A percentile compares a stretch with the other conserved stretches of the same genome.
These are phyloP conservation scores for Trichophyton benhamiae DNA, from an alignment of 2,329 filamentous ascomycete genomes.

Conservation along the genomic window DNA sequence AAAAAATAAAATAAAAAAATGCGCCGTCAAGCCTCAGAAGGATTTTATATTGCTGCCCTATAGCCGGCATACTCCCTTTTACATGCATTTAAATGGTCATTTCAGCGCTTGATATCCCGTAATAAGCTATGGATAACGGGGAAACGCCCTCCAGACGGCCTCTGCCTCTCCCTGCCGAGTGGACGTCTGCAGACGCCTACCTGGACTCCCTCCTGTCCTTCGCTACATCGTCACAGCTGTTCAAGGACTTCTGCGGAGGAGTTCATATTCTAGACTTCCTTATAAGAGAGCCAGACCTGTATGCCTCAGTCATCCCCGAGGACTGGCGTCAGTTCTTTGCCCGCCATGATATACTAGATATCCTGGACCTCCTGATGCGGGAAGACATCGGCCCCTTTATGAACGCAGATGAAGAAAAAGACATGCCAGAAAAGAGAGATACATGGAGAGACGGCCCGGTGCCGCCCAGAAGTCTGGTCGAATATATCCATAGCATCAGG, in stretches of 20 bases:
- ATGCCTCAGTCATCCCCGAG: conserved; percentile 59
- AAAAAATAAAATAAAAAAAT: too few relatives aligned
- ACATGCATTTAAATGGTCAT: background rate
- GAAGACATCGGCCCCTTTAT: conserved; percentile 50
- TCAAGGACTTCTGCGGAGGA: conserved; percentile 87
- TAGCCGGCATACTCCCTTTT: background rate
- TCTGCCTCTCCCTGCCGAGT: conserved; percentile 60
- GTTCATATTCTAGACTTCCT: conserved; percentile 96
- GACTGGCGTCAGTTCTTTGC: conserved; percentile 76
- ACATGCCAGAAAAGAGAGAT: conserved; percentile 8
- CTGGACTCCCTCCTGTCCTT: conserved; percentile 67
- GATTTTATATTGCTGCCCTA: too few relatives aligned
- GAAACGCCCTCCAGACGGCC: conserved; percentile 38
- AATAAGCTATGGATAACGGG: background rate
- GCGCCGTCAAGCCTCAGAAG: too few relatives aligned
- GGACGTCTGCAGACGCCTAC: conserved; percentile 61
- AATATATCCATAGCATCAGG: conserved; percentile 62
- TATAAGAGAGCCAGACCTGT: conserved; percentile 71
- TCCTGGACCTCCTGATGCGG: conserved; percentile 70
- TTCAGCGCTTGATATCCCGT: background rate
- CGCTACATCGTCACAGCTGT: conserved; percentile 57
- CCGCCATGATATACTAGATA: conserved; percentile 55
- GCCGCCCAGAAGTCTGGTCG: conserved; percentile 47
- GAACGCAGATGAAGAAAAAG: conserved; percentile 12
- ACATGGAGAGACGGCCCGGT: conserved; percentile 34